Conservation (phyloP, 2,329 filamentous ascomycete genomes). For the Scedosporium apiospermum region DNA sequence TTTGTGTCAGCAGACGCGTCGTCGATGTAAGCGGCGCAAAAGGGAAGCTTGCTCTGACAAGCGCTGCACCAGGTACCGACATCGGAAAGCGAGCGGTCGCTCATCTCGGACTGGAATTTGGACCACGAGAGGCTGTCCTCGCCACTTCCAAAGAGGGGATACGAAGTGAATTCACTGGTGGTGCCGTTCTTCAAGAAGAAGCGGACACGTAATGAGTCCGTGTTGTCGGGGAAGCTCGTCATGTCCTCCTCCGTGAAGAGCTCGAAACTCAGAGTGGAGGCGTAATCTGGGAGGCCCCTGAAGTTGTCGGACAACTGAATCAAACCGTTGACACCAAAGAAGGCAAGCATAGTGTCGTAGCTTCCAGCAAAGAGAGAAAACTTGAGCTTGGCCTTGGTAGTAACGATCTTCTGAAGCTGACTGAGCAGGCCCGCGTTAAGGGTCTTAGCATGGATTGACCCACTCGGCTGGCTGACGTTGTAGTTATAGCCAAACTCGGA, state of each 20-base stretch:
- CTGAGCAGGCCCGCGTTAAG: slow-evolving; percentile 19
- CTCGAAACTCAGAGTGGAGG: slow-evolving; percentile 26
- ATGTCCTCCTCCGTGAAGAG: slow-evolving; percentile 17
- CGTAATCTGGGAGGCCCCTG: slow-evolving; percentile 23
- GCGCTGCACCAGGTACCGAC: slow-evolving; percentile 20
- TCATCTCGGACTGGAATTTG: slow-evolving; percentile 18
- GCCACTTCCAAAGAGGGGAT: slow-evolving; percentile 19
- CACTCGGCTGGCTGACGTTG: slow-evolving; percentile 18
- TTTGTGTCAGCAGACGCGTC: slow-evolving; percentile 7
- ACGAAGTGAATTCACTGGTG: slow-evolving; percentile 16
- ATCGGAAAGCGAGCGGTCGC: slow-evolving; percentile 17
- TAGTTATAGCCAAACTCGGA: slow-evolving; percentile 21
- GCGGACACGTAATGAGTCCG: slow-evolving; percentile 20
- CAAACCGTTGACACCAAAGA: slow-evolving; percentile 21
- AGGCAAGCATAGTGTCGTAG: slow-evolving; percentile 26
- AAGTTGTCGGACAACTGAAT: slow-evolving; percentile 18
- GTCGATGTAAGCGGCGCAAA: slow-evolving; percentile 21
- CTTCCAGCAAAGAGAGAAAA: slow-evolving; percentile 23
- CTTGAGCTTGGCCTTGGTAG: slow-evolving; percentile 20
- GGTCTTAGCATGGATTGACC: slow-evolving; percentile 21
- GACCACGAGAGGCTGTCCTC: slow-evolving; percentile 20
- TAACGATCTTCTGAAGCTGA: slow-evolving; percentile 21
- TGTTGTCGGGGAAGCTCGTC: slow-evolving; percentile 16
- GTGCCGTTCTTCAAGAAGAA: slow-evolving; percentile 26
- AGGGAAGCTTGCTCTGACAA: slow-evolving; percentile 17